Evolutionary conservation across 2,329 filamentous ascomycete species (phyloP).

Genomic region (Fusarium albosuccineum): DNA sequence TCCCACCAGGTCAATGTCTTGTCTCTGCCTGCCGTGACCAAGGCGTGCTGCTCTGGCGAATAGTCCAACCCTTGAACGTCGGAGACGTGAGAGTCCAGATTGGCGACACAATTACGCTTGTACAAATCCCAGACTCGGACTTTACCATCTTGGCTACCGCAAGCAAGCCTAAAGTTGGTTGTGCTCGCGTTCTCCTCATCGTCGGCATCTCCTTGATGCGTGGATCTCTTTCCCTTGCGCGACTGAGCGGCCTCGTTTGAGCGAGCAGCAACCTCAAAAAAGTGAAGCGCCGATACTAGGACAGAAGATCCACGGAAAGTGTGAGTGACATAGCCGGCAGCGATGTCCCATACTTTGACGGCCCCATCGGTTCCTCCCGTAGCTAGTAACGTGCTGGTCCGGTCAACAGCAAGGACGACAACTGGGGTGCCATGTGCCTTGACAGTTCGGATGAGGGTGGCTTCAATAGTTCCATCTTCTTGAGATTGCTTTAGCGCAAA

Average conservation of each 20-base stretch:
- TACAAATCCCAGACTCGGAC: constrained; percentile 92
- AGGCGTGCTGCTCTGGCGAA: constrained; percentile 76
- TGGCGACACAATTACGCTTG: constrained; percentile 81
- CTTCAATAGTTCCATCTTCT: constrained; percentile 69
- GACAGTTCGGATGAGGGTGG: constrained; percentile 80
- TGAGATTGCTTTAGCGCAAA: constrained; percentile 76
- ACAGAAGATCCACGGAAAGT: constrained; percentile 95
- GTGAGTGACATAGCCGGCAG: constrained; percentile 90
- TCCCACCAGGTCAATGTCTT: constrained; percentile 97
- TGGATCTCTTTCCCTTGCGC: constrained; percentile 53
- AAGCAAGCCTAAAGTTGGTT: constrained; percentile 82
- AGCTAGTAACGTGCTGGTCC: constrained; percentile 88
- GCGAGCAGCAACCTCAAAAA: constrained; percentile 80
- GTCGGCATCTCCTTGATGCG: constrained; percentile 52
- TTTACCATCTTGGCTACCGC: constrained; percentile 94
- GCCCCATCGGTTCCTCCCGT: constrained; percentile 94
- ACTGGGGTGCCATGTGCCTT: constrained; percentile 94
- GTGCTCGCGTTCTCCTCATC: constrained; percentile 58
- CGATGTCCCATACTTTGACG: constrained; percentile 97
- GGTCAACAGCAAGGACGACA: constrained; percentile 85
- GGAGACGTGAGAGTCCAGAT: constrained; percentile 92
- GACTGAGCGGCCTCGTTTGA: constrained; percentile 45
- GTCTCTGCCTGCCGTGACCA: constrained; percentile 90
- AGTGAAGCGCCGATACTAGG: constrained; percentile 89
- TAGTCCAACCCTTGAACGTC: constrained; percentile 92